These are phyloP conservation scores for Fusarium subtropicale DNA, from an alignment of 2,329 filamentous ascomycete species.

Conservation along the genomic window DNA sequence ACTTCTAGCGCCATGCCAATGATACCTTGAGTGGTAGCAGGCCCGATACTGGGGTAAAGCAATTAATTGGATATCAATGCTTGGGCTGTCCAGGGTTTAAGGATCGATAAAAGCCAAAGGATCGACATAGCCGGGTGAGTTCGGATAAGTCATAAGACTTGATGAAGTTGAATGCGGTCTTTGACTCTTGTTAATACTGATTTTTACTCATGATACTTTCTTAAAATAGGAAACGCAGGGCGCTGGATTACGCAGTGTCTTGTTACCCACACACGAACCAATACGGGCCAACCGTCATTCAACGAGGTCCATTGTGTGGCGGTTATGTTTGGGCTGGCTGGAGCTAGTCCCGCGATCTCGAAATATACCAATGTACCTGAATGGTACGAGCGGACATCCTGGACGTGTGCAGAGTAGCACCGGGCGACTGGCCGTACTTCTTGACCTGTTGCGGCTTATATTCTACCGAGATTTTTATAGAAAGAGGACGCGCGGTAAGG, in stretches of 20 bases:
- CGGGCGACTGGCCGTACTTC: conserved; percentile 17
- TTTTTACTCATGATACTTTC: conserved; percentile 2
- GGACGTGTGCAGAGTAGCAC: conserved; percentile 14
- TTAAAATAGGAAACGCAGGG: neutral
- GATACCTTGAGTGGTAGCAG: conserved; percentile 20
- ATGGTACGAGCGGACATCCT: conserved; percentile 21
- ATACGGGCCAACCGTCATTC: conserved; percentile 38
- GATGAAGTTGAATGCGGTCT: neutral
- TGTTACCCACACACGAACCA: conserved; percentile 14
- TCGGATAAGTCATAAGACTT: conserved; percentile 5
- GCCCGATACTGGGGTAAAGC: conserved; percentile 31
- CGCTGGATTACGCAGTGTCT: neutral
- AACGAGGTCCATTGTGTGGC: conserved; percentile 43
- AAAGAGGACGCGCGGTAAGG: conserved; percentile 6
- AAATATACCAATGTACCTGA: conserved; percentile 10
- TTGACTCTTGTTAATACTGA: conserved; percentile 5
- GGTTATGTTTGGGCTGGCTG: conserved; percentile 31
- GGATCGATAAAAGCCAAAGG: conserved; percentile 6
- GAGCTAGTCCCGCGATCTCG: conserved; percentile 24
- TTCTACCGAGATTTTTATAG: conserved; percentile 4
- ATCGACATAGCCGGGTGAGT: conserved; percentile 3
- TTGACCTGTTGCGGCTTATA: conserved; percentile 20
- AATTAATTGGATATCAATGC: conserved; percentile 23
- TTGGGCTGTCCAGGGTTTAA: conserved; percentile 20
- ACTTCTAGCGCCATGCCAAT: conserved; percentile 28